Base-by-base conservation (phyloP, 2,329 filamentous ascomycete species). In the Ophiostoma fasciatum region DNA sequence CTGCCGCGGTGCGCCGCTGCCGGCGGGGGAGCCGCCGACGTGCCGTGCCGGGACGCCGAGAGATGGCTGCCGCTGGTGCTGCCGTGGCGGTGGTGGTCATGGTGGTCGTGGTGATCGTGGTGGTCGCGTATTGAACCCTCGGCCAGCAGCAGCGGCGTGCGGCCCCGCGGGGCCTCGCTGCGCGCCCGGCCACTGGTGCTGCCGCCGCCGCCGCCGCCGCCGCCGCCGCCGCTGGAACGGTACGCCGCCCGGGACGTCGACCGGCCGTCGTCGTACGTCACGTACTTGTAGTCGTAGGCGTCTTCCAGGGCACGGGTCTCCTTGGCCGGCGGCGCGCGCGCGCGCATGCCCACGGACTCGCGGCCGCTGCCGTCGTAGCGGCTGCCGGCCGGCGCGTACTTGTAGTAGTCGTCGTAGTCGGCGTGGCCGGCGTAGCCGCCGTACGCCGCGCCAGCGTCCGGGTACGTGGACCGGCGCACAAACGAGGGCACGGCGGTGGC, bases 391-490 rank as follows among this genome's bases (percentile, higher is more conserved):
- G n/a, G n/a, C n/a, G n/a, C n/a, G n/a, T n/a, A n/a, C n/a, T n/a
- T n/a, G n/a, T n/a, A n/a, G n/a, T n/a, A n/a, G n/a, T n/a, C n/a
- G n/a, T n/a, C n/a, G n/a, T n/a, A n/a, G n/a, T n/a, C n/a, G n/a
- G n/a, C n/a, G n/a, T n/a, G n/a, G 23, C 23, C 23, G 11, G 11
- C 23, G 23, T 25, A 25, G 23, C 23, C 23, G 23, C 11, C 23
- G 13, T 25, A 25, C 4, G 23, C 11, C 23, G 23, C 11, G 23
- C 13, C 11, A 10, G 23, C 23, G 14, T 60, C 59, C 20, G 63
- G 61, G 41, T 55, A 65, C n/a, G 64, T 66, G 11, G 61, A 55
- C 17, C 62, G 59, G 33, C 64, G 59, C 18, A 57, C 51, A 33
- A 65, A 55, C 11, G 48, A 31, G 5, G 61, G 59, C 15, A 41